Evolutionary conservation across 2,329 filamentous ascomycete species (phyloP), one percentile per base, ranked within the genome.

Genomic region (Claviceps lovelessii): DNA sequence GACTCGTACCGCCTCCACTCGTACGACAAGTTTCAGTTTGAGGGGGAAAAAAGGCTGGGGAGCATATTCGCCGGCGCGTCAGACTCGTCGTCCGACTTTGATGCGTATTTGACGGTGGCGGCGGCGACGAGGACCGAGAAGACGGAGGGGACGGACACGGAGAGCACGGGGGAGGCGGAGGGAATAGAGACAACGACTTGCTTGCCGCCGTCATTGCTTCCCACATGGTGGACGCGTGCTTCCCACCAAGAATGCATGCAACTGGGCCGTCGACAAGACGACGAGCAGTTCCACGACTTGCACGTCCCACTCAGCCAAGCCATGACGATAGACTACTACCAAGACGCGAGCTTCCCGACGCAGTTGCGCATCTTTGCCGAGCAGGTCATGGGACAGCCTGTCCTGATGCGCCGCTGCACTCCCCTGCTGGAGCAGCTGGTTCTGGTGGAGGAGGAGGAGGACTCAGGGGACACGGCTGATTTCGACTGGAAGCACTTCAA

Each of bases 291-390:
- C 62, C 57, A 62, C 23, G 54, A 57, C n/a, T 59, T 73, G 17
- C 35, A 52, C 1, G 23, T 45, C 2, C 56, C 57, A n/a, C 58
- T 68, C 6, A 53, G 61, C 7, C 68, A 68, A 56, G 28, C 31
- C 2, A 62, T 66, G 37, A 61, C 73, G 41, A 56, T 61, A 5
- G 63, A 67, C 37, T 64, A 70, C 53, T 74, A 75, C 57, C 64
- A 64, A 13, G 65, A 74, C 51, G 23, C 51, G 5, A 58, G 57
- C 2, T 70, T 74, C 60, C 65, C 72, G 8, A 71, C 71, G 68
- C 69, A 73, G 62, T 60, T 76, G 55, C 65, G 72, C 10, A 68
- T 74, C 64, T 60, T 74, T 44, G 70, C 64, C 8, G 70, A 74
- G 61, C 60, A 59, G 0, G 63, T 73, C 17, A 15, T 55, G 15